phyloP scores from a whole-genome alignment of 2,329 filamentous ascomycete species.

The Pseudogymnoascus pannorum region DNA sequence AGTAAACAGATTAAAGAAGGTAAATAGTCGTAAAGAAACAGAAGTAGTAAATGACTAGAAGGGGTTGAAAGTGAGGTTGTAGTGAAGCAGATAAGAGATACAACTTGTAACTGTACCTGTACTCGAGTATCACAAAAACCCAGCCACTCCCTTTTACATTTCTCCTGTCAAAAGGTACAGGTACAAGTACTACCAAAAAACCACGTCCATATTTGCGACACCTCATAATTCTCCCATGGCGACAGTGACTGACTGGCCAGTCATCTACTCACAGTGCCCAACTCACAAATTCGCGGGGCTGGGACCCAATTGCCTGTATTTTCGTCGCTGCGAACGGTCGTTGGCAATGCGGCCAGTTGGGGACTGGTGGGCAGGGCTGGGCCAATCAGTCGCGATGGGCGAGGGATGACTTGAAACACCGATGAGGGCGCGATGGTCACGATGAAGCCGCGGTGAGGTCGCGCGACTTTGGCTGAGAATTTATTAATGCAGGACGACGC shows the following conservation, averaged over 20 bases:
- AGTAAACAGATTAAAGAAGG: conserved; percentile 1
- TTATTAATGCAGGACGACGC: not conserved
- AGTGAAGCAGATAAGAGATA: not conserved
- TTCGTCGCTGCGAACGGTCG: conserved; percentile 1
- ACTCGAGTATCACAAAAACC: conserved; percentile 4
- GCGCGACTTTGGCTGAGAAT: not conserved
- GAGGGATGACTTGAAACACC: conserved; percentile 3
- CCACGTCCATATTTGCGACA: not conserved
- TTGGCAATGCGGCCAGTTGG: conserved; percentile 1
- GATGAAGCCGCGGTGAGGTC: not conserved
- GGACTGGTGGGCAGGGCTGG: not conserved
- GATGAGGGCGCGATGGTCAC: not conserved
- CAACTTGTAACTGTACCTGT: not conserved
- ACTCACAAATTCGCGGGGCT: conserved; percentile 3
- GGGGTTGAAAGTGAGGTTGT: not conserved
- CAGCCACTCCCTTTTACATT: not conserved
- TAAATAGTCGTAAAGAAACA: not conserved
- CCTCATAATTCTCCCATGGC: not conserved
- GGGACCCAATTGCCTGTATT: conserved; percentile 5
- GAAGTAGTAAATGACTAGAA: not conserved
- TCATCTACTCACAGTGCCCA: not conserved
- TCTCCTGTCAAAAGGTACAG: not conserved
- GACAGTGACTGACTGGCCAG: not conserved
- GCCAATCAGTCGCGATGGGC: not conserved
- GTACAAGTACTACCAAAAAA: not conserved